Evolutionary conservation across 257 asterid genomes (phyloP).

Genomic region (Capsicum pubescens): DNA sequence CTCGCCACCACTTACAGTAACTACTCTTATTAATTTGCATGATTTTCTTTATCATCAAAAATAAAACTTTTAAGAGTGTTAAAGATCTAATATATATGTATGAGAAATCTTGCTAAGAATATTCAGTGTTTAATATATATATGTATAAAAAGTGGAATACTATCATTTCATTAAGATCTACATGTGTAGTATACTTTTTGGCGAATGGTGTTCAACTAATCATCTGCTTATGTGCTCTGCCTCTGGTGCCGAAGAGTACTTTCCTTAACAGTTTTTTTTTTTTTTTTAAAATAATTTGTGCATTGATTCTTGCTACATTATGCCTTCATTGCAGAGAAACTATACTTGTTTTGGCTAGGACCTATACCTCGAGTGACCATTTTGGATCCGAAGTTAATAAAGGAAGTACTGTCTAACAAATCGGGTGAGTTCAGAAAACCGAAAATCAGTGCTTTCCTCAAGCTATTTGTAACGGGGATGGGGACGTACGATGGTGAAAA

Average conservation of each 20-base stretch:
- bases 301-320: not conserved
- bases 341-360: conserved; percentile 27
- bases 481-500: conserved; percentile 47
- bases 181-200: not conserved
- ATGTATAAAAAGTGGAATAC: too few relatives aligned
- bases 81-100: too few relatives aligned
- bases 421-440: conserved; percentile 30
- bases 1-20: conserved; percentile 37
- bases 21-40: not conserved
- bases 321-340: conserved; percentile 4
- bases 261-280: not conserved
- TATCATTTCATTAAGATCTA: too few relatives aligned
- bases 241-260: too few relatives aligned
- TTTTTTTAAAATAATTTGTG: not conserved
- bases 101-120: not conserved
- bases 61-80: too few relatives aligned
- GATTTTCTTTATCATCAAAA: not conserved
- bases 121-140: too few relatives aligned
- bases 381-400: conserved; percentile 37
- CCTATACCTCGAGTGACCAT: conserved; percentile 34
- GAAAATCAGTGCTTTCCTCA: conserved; percentile 25
- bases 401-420: conserved; percentile 32
- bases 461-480: conserved; percentile 42
- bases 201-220: too few relatives aligned
- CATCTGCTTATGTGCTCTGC: too few relatives aligned